Evolutionary conservation across 2,329 filamentous ascomycete genomes (phyloP).

Genomic region (Neospermospora avenae): DNA sequence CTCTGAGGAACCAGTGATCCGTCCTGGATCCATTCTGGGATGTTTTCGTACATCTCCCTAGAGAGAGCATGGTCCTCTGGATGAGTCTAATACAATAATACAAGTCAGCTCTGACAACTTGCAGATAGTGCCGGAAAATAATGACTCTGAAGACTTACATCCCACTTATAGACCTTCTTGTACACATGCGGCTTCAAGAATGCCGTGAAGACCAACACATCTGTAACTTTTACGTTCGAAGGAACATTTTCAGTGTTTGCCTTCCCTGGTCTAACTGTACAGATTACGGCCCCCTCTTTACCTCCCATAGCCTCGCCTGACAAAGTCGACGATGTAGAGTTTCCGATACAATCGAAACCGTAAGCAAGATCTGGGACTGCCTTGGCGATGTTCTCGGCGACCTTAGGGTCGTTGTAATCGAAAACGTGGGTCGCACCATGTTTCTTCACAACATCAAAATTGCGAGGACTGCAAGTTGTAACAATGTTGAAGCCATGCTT

Average conservation of each 20-base stretch:
- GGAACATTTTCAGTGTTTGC: slow-evolving; percentile 38
- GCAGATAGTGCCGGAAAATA: background rate
- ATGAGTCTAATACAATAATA: too few relatives aligned
- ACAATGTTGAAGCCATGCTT: slow-evolving; percentile 36
- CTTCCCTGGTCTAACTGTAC: slow-evolving; percentile 43
- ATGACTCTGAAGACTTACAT: slow-evolving; percentile 32
- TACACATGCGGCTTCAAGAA: slow-evolving; percentile 42
- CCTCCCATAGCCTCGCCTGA: slow-evolving; percentile 35
- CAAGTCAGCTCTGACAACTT: background rate
- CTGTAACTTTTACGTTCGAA: slow-evolving; percentile 36
- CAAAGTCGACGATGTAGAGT: slow-evolving; percentile 34
- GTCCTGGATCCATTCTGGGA: background rate
- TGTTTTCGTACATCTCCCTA: background rate
- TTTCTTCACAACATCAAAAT: slow-evolving; percentile 35
- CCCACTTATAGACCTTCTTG: slow-evolving; percentile 35
- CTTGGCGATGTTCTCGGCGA: slow-evolving; percentile 37
- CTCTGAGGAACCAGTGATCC: background rate
- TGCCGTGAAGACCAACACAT: slow-evolving; percentile 43
- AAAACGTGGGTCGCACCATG: slow-evolving; percentile 38
- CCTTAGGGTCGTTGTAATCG: slow-evolving; percentile 40
- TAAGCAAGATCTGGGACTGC: slow-evolving; percentile 36
- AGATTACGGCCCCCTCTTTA: slow-evolving; percentile 34
- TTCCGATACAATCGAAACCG: slow-evolving; percentile 44
- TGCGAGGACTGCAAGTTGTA: slow-evolving; percentile 37
- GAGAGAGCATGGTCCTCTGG: background rate